Conservation (phyloP, 2,329 filamentous ascomycete genomes). For the Beauveria brongniartii region DNA sequence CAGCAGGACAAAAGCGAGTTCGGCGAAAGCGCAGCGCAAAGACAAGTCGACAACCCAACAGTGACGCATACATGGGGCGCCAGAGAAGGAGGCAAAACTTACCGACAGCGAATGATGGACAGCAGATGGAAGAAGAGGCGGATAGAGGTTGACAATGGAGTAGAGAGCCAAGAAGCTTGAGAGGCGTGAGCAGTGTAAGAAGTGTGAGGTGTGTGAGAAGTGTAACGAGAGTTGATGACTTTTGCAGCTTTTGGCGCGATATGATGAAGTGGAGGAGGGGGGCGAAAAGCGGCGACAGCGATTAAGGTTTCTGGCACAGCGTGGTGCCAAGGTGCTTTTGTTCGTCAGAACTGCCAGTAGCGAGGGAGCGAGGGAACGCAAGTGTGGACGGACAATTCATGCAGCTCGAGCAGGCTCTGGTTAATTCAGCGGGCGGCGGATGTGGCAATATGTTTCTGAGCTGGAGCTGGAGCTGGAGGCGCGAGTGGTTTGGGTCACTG, state of each 20-base stretch:
- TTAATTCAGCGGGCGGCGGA: neutral
- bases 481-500: neutral
- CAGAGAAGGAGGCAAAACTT: neutral
- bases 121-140: neutral
- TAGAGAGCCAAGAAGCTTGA: slow-evolving; percentile 2
- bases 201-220: slow-evolving; percentile 6
- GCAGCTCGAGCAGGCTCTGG: neutral
- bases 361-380: neutral
- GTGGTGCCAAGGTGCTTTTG: neutral
- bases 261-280: slow-evolving; percentile 7
- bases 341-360: slow-evolving; percentile 2
- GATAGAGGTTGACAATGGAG: slow-evolving; percentile 3
- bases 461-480: neutral
- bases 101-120: neutral
- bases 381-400: neutral
- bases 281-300: slow-evolving; percentile 12
- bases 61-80: neutral
- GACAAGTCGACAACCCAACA: neutral
- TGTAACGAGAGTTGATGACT: slow-evolving; percentile 9
- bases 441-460: no score
- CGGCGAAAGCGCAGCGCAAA: slow-evolving; percentile 1
- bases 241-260: slow-evolving; percentile 9
- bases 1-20: neutral
- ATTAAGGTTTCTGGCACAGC: slow-evolving; percentile 11
- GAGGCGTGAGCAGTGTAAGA: neutral